These are phyloP conservation scores for Cercospora sesami DNA, from an alignment of 2,329 filamentous ascomycete genomes.

Conservation along the genomic window DNA sequence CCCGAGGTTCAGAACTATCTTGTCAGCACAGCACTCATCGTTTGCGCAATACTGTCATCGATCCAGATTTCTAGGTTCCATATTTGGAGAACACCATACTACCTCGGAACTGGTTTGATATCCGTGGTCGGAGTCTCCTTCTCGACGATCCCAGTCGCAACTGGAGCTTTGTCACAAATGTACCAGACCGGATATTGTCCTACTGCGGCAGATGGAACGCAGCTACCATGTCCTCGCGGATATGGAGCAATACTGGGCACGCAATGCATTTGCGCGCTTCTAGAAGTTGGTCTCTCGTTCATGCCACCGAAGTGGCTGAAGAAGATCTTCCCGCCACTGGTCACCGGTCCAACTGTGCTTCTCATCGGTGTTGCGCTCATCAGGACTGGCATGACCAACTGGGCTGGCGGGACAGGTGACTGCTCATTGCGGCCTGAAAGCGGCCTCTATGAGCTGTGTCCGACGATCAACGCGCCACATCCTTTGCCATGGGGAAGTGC, in stretches of 20 bases:
- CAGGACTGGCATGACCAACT: constrained; percentile 69
- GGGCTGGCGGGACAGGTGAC: constrained; percentile 72
- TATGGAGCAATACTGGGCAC: constrained; percentile 77
- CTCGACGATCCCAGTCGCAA: constrained; percentile 71
- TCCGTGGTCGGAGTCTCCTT: constrained; percentile 80
- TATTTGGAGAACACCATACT: constrained; percentile 70
- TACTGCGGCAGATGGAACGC: constrained; percentile 60
- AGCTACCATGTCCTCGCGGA: constrained; percentile 70
- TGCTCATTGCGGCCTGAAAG: constrained; percentile 48
- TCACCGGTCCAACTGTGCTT: constrained; percentile 67
- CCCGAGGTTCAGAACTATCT: constrained; percentile 69
- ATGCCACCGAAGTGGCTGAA: constrained; percentile 64
- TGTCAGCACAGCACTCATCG: constrained; percentile 75
- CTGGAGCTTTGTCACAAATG: constrained; percentile 73
- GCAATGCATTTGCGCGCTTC: constrained; percentile 46
- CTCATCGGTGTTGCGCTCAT: constrained; percentile 75
- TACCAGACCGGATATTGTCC: constrained; percentile 71
- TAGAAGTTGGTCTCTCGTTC: constrained; percentile 75
- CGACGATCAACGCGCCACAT: constrained; percentile 66
- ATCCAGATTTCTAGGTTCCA: constrained; percentile 78
- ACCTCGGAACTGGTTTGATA: constrained; percentile 74
- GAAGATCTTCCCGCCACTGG: constrained; percentile 74
- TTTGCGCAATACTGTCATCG: constrained; percentile 71
- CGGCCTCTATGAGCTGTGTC: constrained; percentile 65
- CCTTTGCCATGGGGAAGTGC: constrained; percentile 74